Conservation (phyloP, 2,329 filamentous ascomycete species). For the Bertia moriformis region DNA sequence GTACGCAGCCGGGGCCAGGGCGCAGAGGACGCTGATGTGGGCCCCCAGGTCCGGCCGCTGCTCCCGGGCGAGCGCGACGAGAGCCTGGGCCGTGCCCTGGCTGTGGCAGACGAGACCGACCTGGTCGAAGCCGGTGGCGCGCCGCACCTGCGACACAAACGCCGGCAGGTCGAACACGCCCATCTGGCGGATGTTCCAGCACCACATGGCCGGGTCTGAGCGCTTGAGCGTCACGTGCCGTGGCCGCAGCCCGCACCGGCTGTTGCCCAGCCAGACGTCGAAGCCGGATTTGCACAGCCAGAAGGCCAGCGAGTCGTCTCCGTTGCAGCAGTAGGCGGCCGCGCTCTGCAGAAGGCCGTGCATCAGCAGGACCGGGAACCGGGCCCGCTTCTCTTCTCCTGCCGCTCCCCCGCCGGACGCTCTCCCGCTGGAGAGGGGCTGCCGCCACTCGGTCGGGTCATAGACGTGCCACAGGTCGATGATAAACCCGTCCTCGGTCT, state of each 20-base stretch:
- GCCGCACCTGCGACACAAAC: constrained; percentile 62
- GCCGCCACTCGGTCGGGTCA: constrained; percentile 44
- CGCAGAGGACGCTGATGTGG: constrained; percentile 78
- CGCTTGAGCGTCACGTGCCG: constrained; percentile 58
- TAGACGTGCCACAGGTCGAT: constrained; percentile 82
- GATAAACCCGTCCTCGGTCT: constrained; percentile 88
- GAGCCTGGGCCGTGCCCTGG: constrained; percentile 78
- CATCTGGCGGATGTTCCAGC: constrained; percentile 92
- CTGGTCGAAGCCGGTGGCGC: constrained; percentile 70
- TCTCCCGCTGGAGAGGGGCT: constrained; percentile 26
- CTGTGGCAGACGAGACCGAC: constrained; percentile 75
- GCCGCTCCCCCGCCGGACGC: constrained; percentile 18
- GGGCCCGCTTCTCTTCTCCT: constrained; percentile 27
- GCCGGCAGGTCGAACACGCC: constrained; percentile 78
- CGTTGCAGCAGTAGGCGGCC: constrained; percentile 78
- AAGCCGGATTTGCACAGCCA: constrained; percentile 84
- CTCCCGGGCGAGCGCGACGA: constrained; percentile 78
- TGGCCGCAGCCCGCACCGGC: constrained; percentile 73
- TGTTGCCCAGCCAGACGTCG: constrained; percentile 92
- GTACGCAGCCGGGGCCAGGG: constrained; percentile 78
- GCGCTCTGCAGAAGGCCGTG: constrained; percentile 79
- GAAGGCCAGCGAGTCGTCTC: constrained; percentile 80
- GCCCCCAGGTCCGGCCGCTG: constrained; percentile 73
- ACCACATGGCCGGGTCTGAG: constrained; percentile 82
- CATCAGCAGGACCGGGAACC: constrained; percentile 74